Base-by-base conservation (phyloP, 2,329 filamentous ascomycete species). In the Diplodia mutila region DNA sequence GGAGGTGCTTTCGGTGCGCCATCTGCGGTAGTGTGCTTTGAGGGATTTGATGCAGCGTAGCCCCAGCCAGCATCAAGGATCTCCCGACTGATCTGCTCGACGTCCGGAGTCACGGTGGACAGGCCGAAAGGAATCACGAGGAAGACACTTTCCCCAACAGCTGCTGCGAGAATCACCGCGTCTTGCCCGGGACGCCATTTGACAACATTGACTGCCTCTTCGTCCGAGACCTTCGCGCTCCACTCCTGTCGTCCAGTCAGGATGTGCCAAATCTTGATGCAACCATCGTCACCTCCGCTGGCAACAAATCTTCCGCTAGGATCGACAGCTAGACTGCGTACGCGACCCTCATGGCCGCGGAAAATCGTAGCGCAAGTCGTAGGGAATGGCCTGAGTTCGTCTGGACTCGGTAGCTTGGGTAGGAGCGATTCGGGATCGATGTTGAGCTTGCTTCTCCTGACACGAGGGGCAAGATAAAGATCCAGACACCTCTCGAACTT, bases 401-500 rank as follows among this genome's bases (percentile, higher is more conserved):
- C 92, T 0, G 95, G 94, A 69, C 91, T 92, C 8, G 96, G 95
- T 8, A 99, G 85, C 78, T 97, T 97, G 14, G 95, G 94, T 42
- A 99, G 86, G 61, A 99, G 84, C 46, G 93, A 97, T 78, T 91
- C 91, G 3, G 95, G 95, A 74, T 99, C 95, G 75, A 99, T 98
- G 80, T 98, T 97, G 75, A 99, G 87, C 79, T 94, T 91, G 82
- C 94, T 97, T 78, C 96, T 91, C 69, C 94, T 89, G 67, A 99
- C 89, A 75, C 95, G 87, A 55, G 96, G 95, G 18, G 96, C 95
- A 69, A 99, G 86, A 78, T 99, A 99, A 21, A 99, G 86, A 80
- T 99, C 96, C 72, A 99, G 83, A 78, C 93, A 98, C 71, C 96
- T 87, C 79, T 99, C 94, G 74, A 99, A 99, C 72, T 94, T 90